A percentile compares a stretch with the other conserved stretches of the same genome.
phyloP scores from a whole-genome alignment of 2,329 filamentous ascomycete species.

The Xylaria sp. region DNA sequence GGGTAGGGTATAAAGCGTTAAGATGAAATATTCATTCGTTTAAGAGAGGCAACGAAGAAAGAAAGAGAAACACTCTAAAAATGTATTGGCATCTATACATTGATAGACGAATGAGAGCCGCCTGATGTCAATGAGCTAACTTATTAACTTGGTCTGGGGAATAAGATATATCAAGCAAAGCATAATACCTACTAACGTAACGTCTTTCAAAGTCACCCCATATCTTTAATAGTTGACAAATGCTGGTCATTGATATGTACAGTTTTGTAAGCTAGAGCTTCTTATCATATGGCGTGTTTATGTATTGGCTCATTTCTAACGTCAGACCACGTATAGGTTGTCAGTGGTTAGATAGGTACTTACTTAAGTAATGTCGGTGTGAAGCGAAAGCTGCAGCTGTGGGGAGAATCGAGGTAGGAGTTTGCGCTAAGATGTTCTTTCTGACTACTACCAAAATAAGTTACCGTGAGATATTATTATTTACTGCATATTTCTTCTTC shows the following conservation, averaged over 20 bases:
- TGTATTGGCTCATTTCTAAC: slow-evolving; percentile 2
- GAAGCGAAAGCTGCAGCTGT: slow-evolving; percentile 4
- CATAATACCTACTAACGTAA: not conserved
- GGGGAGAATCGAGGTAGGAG: slow-evolving; percentile 5
- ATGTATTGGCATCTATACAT: not conserved
- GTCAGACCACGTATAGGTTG: slow-evolving; percentile 7
- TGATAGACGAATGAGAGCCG: no score
- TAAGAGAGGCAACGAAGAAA: not conserved
- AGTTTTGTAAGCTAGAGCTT: not conserved
- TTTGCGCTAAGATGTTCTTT: slow-evolving; percentile 1
- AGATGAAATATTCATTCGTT: not conserved
- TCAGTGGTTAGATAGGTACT: no score
- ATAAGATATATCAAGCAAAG: no score
- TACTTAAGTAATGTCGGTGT: not conserved
- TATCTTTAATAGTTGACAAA: not conserved
- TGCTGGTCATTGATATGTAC: not conserved
- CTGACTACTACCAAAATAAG: not conserved
- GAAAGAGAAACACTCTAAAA: not conserved
- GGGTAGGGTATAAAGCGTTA: not conserved
- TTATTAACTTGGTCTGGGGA: no score
- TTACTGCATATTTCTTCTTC: not conserved
- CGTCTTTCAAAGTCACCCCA: not conserved
- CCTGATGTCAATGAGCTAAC: no score
- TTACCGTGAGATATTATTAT: no score
- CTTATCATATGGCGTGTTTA: not conserved